Evolutionary conservation across 129 eudicot genomes (phyloP).

Genomic region (Calendula officinalis): DNA sequence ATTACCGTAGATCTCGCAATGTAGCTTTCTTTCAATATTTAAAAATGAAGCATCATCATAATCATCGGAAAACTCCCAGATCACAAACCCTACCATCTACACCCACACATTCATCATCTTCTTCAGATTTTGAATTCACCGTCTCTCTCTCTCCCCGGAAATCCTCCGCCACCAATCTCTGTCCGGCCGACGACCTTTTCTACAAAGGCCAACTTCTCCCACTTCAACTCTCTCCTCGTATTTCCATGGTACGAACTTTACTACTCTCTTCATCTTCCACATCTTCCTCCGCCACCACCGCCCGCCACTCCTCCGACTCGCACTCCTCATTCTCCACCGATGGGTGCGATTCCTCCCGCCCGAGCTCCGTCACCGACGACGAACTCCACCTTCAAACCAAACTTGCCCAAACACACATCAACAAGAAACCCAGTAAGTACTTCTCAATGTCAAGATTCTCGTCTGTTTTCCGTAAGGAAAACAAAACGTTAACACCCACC

Average conservation of each 20-base stretch:
- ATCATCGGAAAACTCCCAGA: constrained; percentile 24
- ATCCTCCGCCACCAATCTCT: constrained; percentile 57
- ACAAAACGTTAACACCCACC: neutral
- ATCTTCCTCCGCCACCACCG: constrained; percentile 53
- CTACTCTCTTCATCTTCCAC: constrained; percentile 68
- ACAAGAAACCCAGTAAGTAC: constrained; percentile 37
- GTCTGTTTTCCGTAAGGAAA: constrained; percentile 46
- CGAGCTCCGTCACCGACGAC: constrained; percentile 69
- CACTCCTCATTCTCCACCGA: constrained; percentile 47
- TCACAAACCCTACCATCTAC: constrained; percentile 93
- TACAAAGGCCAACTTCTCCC: constrained; percentile 96
- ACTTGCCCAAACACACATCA: neutral
- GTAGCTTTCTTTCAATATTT: constrained; percentile 2
- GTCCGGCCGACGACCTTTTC: constrained; percentile 91
- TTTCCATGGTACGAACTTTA: constrained; percentile 84
- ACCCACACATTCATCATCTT: constrained; percentile 71
- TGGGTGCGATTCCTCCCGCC: constrained; percentile 67
- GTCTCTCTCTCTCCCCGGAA: constrained; percentile 72
- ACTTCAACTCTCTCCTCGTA: constrained; percentile 80
- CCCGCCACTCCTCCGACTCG: constrained; percentile 53
- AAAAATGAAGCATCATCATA: constrained; percentile 14
- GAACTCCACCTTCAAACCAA: constrained; percentile 35
- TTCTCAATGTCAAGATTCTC: constrained; percentile 72
- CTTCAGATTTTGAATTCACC: constrained; percentile 90
- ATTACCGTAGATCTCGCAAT: constrained; percentile 5